Percentiles rank a stretch among this genome's conserved stretches.
Conservation (phyloP, 2,329 filamentous ascomycete genomes). For the Apiospora marii region DNA sequence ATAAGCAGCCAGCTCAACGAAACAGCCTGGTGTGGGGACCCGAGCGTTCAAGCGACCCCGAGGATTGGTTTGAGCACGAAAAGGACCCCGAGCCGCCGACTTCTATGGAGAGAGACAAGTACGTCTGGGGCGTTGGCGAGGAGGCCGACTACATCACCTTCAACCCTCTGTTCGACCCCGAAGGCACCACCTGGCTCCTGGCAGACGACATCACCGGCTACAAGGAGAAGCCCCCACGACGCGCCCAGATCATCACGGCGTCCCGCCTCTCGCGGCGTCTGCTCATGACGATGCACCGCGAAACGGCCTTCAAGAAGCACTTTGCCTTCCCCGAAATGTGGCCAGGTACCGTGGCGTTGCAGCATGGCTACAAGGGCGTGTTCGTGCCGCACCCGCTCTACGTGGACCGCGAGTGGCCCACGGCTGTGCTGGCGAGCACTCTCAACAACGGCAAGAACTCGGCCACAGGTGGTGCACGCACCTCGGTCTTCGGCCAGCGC, state of each 20-base stretch:
- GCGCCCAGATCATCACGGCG: slow-evolving; percentile 88
- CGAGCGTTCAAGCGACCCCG: slow-evolving; percentile 69
- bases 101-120: slow-evolving; percentile 79
- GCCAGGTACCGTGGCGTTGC: slow-evolving; percentile 85
- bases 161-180: slow-evolving; percentile 90
- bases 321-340: slow-evolving; percentile 98
- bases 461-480: slow-evolving; percentile 75
- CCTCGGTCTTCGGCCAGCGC: slow-evolving; percentile 79
- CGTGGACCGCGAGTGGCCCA: slow-evolving; percentile 86
- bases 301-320: slow-evolving; percentile 84
- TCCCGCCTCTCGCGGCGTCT: slow-evolving; percentile 83
- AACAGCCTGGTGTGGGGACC: slow-evolving; percentile 84
- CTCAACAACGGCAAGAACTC: slow-evolving; percentile 84
- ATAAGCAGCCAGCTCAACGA: slow-evolving; percentile 41
- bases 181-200: slow-evolving; percentile 84
- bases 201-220: slow-evolving; percentile 86
- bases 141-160: slow-evolving; percentile 92
- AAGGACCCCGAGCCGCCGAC: slow-evolving; percentile 78
- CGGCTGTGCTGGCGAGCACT: slow-evolving; percentile 76
- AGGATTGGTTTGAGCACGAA: slow-evolving; percentile 76
- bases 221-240: slow-evolving; percentile 71
- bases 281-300: slow-evolving; percentile 86
- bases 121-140: slow-evolving; percentile 87
- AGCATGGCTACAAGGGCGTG: slow-evolving; percentile 92
- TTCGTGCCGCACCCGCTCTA: slow-evolving; percentile 90